phyloP scores from a whole-genome alignment of 805 yeast genomes.

The Yarrowia bubula region DNA sequence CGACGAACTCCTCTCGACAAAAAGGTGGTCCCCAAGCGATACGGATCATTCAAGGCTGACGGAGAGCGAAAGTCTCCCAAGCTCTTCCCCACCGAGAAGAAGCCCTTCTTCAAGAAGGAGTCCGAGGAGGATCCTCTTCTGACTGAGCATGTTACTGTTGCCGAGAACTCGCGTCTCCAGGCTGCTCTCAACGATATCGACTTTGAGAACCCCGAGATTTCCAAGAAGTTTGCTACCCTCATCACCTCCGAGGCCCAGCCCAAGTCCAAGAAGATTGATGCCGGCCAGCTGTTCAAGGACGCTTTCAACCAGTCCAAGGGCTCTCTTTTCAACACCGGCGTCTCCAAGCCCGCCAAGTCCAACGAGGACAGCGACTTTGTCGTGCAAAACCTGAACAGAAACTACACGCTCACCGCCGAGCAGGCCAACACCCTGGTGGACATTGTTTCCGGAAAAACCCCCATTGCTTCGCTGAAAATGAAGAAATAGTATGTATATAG shows the following conservation, averaged over 20 bases:
- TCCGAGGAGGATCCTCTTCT: not conserved
- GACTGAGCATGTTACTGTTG: not conserved
- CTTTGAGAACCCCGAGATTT: not conserved
- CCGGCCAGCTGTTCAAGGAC: conserved; percentile 1
- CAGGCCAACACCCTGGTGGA: conserved; percentile 17
- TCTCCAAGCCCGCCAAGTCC: conserved; percentile 17
- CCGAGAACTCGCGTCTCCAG: conserved; percentile 7
- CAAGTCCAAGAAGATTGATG: not conserved
- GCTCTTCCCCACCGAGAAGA: not conserved
- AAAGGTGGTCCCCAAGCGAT: conserved; percentile 24
- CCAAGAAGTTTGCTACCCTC: conserved; percentile 17
- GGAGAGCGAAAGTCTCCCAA: conserved; percentile 24
- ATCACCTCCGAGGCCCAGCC: conserved; percentile 18
- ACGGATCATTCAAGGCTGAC: conserved; percentile 12
- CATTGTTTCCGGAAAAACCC: conserved; percentile 30
- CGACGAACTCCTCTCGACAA: conserved; percentile 12
- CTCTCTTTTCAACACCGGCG: conserved; percentile 6
- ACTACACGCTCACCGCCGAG: conserved; percentile 22
- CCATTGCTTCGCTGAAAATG: conserved; percentile 29
- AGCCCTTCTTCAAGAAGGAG: not conserved
- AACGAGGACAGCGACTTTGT: not conserved
- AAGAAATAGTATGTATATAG: conserved; percentile 27
- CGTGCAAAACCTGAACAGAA: not conserved
- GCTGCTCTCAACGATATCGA: conserved; percentile 3
- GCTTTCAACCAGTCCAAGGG: conserved; percentile 1